Evolutionary conservation across 371 early-diverging fungal species (phyloP), one percentile per base, ranked within the genome.

Genomic region (Haplosporangium sp.): DNA sequence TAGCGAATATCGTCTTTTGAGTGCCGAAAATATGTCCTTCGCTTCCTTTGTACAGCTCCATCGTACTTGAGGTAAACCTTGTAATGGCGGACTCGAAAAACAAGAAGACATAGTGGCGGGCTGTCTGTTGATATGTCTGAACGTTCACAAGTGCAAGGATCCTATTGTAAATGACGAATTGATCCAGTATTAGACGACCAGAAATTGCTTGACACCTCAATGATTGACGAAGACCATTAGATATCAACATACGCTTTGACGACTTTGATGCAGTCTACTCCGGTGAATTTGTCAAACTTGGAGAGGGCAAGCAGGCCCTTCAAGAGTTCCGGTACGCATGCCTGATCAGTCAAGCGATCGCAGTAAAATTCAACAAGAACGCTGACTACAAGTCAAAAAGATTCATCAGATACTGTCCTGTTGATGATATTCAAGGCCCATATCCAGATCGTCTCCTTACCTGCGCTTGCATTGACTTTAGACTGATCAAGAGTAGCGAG

Each of bases 341-440:
- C 85, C 40, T 89, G 86, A 63, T 94, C 95, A 8, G 90, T 79
- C 60, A 94, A 82, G 54, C 94, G 85, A 55, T 92, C 91, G 65
- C 91, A 87, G 68, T 92, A 93, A 64, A 94, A 94, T 75, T 91
- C 88, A 16, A 90, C 89, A 45, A 94, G 85, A 13, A 91, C 91
- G 47, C 83, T 83, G 8, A 90, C 91, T 89, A 64, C 47, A 38
- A 2, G 81, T 60, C 16, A 73, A 67, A 14, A 23, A 5, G 21
- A 46, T 51, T 18, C 58, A 45, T 21, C 51, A 53, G 52, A 14
- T 14, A 20, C 0, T 3, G 14, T n/a, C 16, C 11, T 13, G 1
- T 5, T 45, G 45, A 13, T 45, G 16, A 5, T 13, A 16, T 13
- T 45, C 45, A 45, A 45, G 6, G 16, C 5, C 45, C 16, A 16